A percentile compares a stretch with the other conserved stretches of the same genome.
phyloP scores from a whole-genome alignment of 106 monocot species.

The Agapanthus africanus region DNA sequence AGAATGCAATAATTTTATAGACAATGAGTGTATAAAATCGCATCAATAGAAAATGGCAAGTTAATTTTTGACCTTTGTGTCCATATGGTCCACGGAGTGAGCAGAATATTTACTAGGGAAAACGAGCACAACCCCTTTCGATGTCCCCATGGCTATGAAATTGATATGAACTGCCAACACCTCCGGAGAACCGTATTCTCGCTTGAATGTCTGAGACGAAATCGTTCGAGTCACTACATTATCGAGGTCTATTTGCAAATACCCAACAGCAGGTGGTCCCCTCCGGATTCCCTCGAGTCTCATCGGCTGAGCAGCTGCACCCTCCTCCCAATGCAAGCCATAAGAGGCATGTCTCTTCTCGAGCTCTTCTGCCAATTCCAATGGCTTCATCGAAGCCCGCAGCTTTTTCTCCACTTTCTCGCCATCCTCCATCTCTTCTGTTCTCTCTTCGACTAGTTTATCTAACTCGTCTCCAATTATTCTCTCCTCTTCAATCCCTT shows the following conservation, averaged over 20 bases:
- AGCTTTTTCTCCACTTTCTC: constrained; percentile 52
- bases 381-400: constrained; percentile 56
- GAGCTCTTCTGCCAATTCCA: constrained; percentile 83
- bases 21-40: too few species aligned
- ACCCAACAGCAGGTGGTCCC: constrained; percentile 88
- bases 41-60: too few species aligned
- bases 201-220: constrained; percentile 60
- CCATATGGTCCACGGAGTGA: constrained; percentile 62
- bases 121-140: constrained; percentile 64
- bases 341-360: constrained; percentile 90
- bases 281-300: constrained; percentile 79
- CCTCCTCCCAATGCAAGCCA: constrained; percentile 85
- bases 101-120: constrained; percentile 77
- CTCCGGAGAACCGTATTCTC: constrained; percentile 68
- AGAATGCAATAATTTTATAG: too few species aligned
- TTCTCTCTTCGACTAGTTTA: constrained; percentile 33
- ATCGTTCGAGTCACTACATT: constrained; percentile 66
- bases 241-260: constrained; percentile 87
- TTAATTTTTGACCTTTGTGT: constrained; percentile 91
- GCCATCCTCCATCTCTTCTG: constrained; percentile 19
- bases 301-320: constrained; percentile 91
- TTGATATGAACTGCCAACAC: constrained; percentile 71
- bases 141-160: constrained; percentile 75
- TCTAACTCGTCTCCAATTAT: constrained; percentile 17
- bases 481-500: constrained; percentile 17